These are phyloP conservation scores for Symbiodinium pilosum DNA, from an alignment of 73 alveolate genomes.

Conservation along the genomic window DNA sequence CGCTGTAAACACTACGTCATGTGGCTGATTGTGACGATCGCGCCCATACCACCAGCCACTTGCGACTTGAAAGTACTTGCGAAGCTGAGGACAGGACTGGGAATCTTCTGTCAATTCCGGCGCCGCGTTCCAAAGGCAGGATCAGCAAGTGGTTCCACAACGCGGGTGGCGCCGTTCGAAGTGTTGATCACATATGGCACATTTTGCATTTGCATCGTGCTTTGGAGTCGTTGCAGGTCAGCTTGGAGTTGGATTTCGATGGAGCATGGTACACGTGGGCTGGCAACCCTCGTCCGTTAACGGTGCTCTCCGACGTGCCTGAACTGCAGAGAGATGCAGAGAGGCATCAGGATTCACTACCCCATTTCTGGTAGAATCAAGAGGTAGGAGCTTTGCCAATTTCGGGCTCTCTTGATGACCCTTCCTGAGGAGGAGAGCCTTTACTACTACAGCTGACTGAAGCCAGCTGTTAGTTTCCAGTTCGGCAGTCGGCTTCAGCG, in stretches of 20 bases:
- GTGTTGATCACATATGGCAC: not conserved
- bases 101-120: constrained; percentile 68
- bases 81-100: constrained; percentile 49
- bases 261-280: constrained; percentile 93
- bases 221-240: not conserved
- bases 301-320: constrained; percentile 53
- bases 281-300: constrained; percentile 62
- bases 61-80: not conserved
- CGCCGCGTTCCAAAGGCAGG: constrained; percentile 37
- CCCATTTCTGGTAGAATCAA: too few species aligned
- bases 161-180: not conserved
- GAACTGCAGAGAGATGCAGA: not conserved
- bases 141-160: not conserved
- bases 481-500: too few species aligned
- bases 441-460: constrained; percentile 89
- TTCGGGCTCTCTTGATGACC: too few species aligned
- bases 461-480: not conserved
- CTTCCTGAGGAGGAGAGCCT: constrained; percentile 82
- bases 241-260: constrained; percentile 60
- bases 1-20: not conserved
- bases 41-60: not conserved
- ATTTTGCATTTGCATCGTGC: not conserved
- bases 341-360: not conserved
- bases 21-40: not conserved
- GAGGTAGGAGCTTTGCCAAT: too few species aligned